Evolutionary conservation across 2,329 filamentous ascomycete genomes (phyloP).

Genomic region (Amauroascus niger): DNA sequence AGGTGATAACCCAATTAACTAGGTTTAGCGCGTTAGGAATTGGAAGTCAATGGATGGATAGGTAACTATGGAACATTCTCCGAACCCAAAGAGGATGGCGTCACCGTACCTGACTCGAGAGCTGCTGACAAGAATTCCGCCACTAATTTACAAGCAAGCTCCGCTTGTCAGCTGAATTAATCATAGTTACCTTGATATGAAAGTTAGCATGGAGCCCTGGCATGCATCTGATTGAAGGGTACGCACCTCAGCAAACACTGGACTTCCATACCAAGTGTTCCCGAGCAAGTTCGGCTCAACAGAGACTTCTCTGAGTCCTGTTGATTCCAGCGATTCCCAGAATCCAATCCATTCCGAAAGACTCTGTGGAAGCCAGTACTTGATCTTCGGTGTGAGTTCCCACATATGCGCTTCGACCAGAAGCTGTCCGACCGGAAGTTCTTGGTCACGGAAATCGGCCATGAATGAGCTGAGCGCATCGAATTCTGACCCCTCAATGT

Average conservation of each 20-base stretch:
- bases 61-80: too few relatives aligned
- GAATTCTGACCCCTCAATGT: slow-evolving; percentile 15
- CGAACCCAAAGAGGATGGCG: too few relatives aligned
- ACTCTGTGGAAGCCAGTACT: slow-evolving; percentile 3
- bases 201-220: not conserved
- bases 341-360: slow-evolving; percentile 21
- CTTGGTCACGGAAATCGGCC: slow-evolving; percentile 1
- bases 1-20: too few relatives aligned
- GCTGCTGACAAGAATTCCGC: not conserved
- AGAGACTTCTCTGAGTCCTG: slow-evolving; percentile 22
- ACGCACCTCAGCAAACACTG: slow-evolving; percentile 12
- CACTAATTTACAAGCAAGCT: slow-evolving; percentile 1
- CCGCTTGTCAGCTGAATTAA: slow-evolving; percentile 8
- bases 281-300: slow-evolving; percentile 23
- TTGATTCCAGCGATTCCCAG: slow-evolving; percentile 24
- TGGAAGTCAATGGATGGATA: too few relatives aligned
- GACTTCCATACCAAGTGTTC: slow-evolving; percentile 6
- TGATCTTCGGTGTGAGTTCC: not conserved
- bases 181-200: not conserved
- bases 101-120: too few relatives aligned
- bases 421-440: slow-evolving; percentile 9
- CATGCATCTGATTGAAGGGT: not conserved
- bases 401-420: slow-evolving; percentile 8
- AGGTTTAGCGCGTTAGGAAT: too few relatives aligned
- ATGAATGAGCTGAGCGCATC: slow-evolving; percentile 12